Conservation (phyloP, 2,329 filamentous ascomycete genomes). For the Salinomyces thailandicus region DNA sequence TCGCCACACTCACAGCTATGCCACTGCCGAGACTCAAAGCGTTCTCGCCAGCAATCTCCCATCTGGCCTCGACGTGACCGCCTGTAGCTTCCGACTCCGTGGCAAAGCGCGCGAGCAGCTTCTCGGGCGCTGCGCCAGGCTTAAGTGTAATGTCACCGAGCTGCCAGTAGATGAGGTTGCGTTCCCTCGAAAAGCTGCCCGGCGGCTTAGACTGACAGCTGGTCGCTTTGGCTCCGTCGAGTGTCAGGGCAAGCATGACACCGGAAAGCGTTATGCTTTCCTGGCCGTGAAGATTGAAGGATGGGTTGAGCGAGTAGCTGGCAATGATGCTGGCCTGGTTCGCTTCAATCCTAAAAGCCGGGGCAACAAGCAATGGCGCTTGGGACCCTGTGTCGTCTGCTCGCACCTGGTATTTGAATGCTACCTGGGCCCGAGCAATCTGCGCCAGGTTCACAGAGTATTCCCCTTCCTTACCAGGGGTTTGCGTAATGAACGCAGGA, state of each 20-base stretch:
- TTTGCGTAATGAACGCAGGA: conserved; percentile 73
- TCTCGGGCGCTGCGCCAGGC: conserved; percentile 50
- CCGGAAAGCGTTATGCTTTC: conserved; percentile 56
- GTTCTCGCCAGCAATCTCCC: conserved; percentile 54
- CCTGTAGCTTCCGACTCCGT: conserved; percentile 61
- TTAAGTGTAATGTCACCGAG: conserved; percentile 61
- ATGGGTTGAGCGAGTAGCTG: conserved; percentile 72
- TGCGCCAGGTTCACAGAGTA: conserved; percentile 66
- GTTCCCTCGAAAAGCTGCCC: conserved; percentile 69
- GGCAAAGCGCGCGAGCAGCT: conserved; percentile 72
- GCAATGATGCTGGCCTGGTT: conserved; percentile 80
- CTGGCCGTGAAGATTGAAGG: conserved; percentile 40
- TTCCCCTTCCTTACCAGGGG: conserved; percentile 59
- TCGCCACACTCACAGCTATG: conserved; percentile 45
- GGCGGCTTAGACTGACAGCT: conserved; percentile 67
- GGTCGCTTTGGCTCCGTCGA: conserved; percentile 54
- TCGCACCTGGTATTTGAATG: conserved; percentile 87
- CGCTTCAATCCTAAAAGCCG: conserved; percentile 72
- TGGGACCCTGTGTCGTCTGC: conserved; percentile 48
- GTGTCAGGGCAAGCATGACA: conserved; percentile 59
- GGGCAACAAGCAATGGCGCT: conserved; percentile 62
- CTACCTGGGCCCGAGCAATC: conserved; percentile 59
- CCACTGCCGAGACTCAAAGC: conserved; percentile 45
- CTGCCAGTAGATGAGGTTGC: conserved; percentile 69
- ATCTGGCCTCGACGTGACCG: conserved; percentile 71